Base-by-base conservation (phyloP, 768 basidiomycete genomes). In the Boletus pseudopeckii region DNA sequence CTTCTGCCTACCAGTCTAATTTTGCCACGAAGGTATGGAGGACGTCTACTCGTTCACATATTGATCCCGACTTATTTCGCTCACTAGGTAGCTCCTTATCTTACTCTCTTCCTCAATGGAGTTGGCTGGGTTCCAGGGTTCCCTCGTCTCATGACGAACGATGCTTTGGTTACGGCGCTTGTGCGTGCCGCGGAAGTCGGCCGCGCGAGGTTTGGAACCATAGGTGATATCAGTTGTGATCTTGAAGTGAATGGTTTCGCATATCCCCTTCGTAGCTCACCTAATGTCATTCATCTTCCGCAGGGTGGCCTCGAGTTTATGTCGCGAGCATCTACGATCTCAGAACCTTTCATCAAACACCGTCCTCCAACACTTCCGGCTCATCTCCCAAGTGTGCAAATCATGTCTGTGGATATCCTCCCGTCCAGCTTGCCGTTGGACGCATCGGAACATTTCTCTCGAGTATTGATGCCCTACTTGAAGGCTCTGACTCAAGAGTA, bases 161-260 rank as follows among this genome's bases (percentile, higher is more conserved):
- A 75, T 0, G 83, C 89, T 57, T 74, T 94, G 8, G 66, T 71
- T 0, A 65, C 68, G 2, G 79, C 84, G 0, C 75, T 86, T 7
- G 56, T 71, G 33, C 74, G 70, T 4, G 86, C 82, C 0, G 73
- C 75, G 37, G 65, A 73, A 8, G 61, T 86, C 2, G 80, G 81
- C 7, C 77, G 73, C 3, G 80, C 76, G 15, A 75, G 88, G 22
- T 86, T 86, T 61, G 77, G 78, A 9, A 86, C 82, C 50, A 79
- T 97, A 22, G 91, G 90, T 2, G 94, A 97, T 64, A 88, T 97
- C 36, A 92, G 84, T 57, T 96, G 93, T 64, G 94, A 97, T 64
- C 76, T 92, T n/a, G 80, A 82, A 65, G 89, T 86, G 49, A 18
- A 75, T 56, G 14, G 10, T 38, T 28, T 30, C n/a, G n/a, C 3